Evolutionary conservation across 257 asterid genomes (phyloP).

Genomic region (Apocynum venetum): DNA sequence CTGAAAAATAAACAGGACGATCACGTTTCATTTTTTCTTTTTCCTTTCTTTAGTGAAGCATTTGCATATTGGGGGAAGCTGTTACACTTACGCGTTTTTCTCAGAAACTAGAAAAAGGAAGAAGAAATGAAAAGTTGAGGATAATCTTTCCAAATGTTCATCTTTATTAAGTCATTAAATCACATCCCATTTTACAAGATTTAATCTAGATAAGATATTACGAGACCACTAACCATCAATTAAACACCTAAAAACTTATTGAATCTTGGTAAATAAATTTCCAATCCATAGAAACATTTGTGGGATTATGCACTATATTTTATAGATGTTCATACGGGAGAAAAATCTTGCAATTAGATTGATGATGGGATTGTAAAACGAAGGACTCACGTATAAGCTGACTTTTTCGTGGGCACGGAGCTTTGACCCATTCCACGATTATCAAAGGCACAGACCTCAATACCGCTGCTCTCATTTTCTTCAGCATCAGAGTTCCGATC

Average conservation of each 20-base stretch:
- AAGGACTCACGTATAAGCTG: slow-evolving; percentile 73
- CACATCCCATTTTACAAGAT: neutral
- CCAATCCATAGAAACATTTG: neutral
- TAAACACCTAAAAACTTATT: neutral
- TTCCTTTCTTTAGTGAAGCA: neutral
- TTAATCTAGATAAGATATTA: neutral
- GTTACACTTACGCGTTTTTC: too few relatives aligned
- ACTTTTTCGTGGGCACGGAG: slow-evolving; percentile 75
- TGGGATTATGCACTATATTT: neutral
- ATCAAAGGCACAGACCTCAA: slow-evolving; percentile 91
- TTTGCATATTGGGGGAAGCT: neutral
- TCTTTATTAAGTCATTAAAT: neutral
- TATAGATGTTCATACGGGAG: neutral
- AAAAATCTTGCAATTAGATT: neutral
- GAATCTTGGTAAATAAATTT: neutral
- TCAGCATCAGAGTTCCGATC: slow-evolving; percentile 33
- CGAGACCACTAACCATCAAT: neutral
- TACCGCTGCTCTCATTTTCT: slow-evolving; percentile 26
- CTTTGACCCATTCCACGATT: slow-evolving; percentile 98
- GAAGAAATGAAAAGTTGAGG: neutral
- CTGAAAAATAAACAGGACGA: neutral
- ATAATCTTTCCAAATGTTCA: neutral
- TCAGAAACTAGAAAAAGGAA: neutral
- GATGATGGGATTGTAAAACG: slow-evolving; percentile 10
- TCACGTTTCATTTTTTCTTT: neutral